Percentiles rank a stretch among this genome's conserved stretches.
Evolutionary conservation across 129 eudicot species (phyloP).

Genomic region (Kitagawia praeruptora): DNA sequence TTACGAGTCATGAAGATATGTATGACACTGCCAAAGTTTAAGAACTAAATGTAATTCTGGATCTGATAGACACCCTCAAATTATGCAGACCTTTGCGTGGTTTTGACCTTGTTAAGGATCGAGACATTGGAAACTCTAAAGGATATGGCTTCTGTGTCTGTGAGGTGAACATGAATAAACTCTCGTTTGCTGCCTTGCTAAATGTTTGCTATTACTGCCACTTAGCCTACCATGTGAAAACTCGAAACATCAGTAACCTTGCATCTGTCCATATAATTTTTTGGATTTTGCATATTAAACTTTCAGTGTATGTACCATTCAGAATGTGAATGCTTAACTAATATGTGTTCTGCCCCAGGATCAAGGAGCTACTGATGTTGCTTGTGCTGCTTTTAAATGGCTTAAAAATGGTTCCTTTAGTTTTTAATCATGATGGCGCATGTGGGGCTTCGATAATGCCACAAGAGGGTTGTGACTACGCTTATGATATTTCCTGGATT

Average conservation of each 20-base stretch:
- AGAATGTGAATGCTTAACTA: constrained; percentile 5
- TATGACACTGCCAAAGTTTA: no score
- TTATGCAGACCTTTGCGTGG: no score
- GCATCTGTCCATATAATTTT: background rate
- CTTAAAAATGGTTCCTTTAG: constrained; percentile 55
- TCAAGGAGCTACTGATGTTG: constrained; percentile 77
- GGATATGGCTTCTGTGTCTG: no score
- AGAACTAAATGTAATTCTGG: no score
- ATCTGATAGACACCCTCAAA: no score
- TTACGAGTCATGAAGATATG: no score
- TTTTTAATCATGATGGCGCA: constrained; percentile 1
- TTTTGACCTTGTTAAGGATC: no score
- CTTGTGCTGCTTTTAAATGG: constrained; percentile 92
- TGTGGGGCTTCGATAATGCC: constrained; percentile 1
- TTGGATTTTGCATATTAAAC: background rate
- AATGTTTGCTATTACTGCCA: no score
- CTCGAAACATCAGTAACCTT: background rate
- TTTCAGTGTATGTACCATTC: background rate
- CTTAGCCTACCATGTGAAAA: background rate
- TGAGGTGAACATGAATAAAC: no score
- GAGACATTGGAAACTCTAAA: no score
- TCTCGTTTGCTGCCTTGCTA: no score
- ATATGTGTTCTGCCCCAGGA: constrained; percentile 34
- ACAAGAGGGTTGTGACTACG: constrained; percentile 20
- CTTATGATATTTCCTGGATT: constrained; percentile 17